phyloP scores from a whole-genome alignment of 2,329 filamentous ascomycete genomes.

The Aspergillus puulaauensis region DNA sequence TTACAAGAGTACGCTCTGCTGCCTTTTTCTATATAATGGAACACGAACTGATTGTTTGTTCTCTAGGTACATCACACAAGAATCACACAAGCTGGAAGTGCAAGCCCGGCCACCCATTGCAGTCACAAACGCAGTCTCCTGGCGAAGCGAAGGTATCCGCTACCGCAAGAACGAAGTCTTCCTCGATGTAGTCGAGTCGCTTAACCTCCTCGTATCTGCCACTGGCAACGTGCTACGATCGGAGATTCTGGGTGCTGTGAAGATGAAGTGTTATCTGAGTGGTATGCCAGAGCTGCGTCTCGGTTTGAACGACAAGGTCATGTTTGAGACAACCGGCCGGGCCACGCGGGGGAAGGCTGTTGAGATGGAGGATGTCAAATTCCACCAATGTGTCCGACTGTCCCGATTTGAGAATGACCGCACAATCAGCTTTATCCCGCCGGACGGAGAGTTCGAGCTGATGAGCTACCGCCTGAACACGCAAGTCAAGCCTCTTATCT shows the following conservation, averaged over 20 bases:
- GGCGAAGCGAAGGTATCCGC: constrained; percentile 95
- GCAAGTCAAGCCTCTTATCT: constrained; percentile 96
- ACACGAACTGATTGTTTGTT: not conserved
- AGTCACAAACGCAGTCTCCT: constrained; percentile 96
- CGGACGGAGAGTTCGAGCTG: constrained; percentile 96
- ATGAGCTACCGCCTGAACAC: constrained; percentile 99
- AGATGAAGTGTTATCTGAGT: constrained; percentile 99
- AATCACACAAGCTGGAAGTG: constrained; percentile 97
- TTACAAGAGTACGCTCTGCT: constrained; percentile 69
- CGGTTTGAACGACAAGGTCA: constrained; percentile 97
- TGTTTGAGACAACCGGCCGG: constrained; percentile 97
- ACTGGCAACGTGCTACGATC: constrained; percentile 94
- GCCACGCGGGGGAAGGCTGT: constrained; percentile 94
- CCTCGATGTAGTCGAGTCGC: constrained; percentile 91
- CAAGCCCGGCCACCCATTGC: constrained; percentile 95
- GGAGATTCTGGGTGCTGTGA: constrained; percentile 94
- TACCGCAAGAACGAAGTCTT: constrained; percentile 99
- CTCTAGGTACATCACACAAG: constrained; percentile 85
- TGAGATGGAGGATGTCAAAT: constrained; percentile 99
- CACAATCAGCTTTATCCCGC: constrained; percentile 97
- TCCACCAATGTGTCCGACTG: constrained; percentile 95
- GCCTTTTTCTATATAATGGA: not conserved
- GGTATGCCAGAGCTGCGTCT: constrained; percentile 96
- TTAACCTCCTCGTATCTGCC: constrained; percentile 91
- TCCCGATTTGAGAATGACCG: constrained; percentile 97